A percentile compares a stretch with the other conserved stretches of the same genome.
phyloP scores from a whole-genome alignment of 441 rosid species.

The Euphorbia corollata region DNA sequence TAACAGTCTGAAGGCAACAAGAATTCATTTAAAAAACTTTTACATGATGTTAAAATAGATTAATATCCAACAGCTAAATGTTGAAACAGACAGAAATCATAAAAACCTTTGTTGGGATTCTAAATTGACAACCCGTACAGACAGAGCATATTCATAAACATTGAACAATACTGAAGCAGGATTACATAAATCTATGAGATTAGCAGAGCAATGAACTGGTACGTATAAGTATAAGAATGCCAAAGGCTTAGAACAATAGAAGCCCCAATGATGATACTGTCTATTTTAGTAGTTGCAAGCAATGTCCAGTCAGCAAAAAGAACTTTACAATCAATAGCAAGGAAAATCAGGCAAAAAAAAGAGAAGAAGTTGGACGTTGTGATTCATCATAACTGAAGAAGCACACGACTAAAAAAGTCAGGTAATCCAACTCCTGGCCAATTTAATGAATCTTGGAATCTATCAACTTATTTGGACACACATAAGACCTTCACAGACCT shows the following conservation, averaged over 20 bases:
- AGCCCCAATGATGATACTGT: neutral
- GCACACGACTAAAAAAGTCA: neutral
- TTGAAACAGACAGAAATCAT: neutral
- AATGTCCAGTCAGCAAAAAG: neutral
- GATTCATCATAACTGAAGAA: neutral
- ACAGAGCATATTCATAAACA: too few species aligned
- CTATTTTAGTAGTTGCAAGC: neutral
- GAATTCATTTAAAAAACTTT: neutral
- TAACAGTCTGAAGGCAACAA: neutral
- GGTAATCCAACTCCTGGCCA: neutral
- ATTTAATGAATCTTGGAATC: neutral
- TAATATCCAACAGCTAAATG: neutral
- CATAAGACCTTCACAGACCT: neutral
- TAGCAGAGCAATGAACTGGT: neutral
- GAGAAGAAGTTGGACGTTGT: neutral
- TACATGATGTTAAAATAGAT: neutral
- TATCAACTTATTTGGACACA: neutral
- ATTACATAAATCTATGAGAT: neutral
- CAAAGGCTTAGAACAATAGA: neutral
- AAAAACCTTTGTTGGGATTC: neutral
- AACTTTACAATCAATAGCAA: neutral
- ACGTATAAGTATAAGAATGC: neutral
- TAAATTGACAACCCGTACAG: too few species aligned
- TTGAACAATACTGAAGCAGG: neutral
- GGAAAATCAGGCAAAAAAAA: neutral